These are phyloP conservation scores for Avena sativa DNA, from an alignment of 176 grass and related monocot genomes.

Conservation along the genomic window DNA sequence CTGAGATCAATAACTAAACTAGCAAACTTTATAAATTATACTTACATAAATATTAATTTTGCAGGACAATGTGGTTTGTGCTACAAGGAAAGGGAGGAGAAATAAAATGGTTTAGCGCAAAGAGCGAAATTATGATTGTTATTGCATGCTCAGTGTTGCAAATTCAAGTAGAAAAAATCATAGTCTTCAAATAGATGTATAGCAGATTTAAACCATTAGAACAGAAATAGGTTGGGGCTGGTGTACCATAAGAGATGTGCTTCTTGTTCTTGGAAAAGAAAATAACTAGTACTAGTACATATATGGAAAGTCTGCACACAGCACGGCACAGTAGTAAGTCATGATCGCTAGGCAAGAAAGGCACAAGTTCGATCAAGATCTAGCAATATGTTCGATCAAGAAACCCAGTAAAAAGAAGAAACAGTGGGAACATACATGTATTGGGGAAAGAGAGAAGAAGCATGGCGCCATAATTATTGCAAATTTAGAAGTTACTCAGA, in stretches of 20 bases:
- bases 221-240: not conserved
- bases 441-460: not conserved
- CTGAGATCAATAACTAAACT: not conserved
- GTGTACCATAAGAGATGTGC: not conserved
- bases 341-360: not conserved
- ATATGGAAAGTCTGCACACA: not conserved
- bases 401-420: not conserved
- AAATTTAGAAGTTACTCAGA: not conserved
- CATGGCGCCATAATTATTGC: not conserved
- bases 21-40: not conserved
- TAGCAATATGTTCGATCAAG: not conserved
- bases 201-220: not conserved
- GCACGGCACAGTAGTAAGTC: not conserved
- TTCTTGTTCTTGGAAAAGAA: not conserved
- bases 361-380: constrained; percentile 15
- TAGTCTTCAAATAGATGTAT: not conserved
- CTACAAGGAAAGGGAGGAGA: not conserved
- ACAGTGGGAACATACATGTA: not conserved
- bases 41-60: not conserved
- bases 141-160: constrained; percentile 49
- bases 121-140: constrained; percentile 20
- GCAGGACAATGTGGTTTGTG: not conserved
- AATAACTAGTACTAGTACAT: not conserved
- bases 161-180: constrained; percentile 1
- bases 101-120: not conserved